A percentile compares a stretch with the other conserved stretches of the same genome.
Evolutionary conservation across 73 alveolate species (phyloP).

Genomic region (Paramecium primaurelia): DNA sequence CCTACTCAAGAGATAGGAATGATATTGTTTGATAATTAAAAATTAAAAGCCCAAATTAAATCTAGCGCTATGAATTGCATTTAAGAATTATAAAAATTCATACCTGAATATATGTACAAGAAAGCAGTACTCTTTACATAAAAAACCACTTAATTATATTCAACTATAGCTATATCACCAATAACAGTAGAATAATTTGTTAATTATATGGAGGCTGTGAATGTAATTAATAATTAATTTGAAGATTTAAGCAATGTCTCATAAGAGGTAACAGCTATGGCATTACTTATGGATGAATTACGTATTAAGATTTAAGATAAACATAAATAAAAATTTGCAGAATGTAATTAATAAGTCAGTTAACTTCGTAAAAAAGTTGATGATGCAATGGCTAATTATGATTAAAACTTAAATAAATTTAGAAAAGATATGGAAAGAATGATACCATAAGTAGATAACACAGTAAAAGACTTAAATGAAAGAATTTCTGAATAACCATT

Average conservation of each 20-base stretch:
- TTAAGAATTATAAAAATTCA: conserved; percentile 45
- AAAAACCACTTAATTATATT: conserved; percentile 8
- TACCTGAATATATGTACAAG: conserved; percentile 65
- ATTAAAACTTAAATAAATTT: conserved; percentile 74
- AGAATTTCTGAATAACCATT: conserved; percentile 15
- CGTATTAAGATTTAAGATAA: conserved; percentile 71
- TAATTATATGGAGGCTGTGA: conserved; percentile 66
- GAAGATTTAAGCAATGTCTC: conserved; percentile 69
- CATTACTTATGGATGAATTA: conserved; percentile 73
- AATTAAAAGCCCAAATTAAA: conserved; percentile 63
- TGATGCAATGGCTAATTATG: conserved; percentile 78
- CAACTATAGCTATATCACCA: conserved; percentile 65
- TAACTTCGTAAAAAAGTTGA: conserved; percentile 69
- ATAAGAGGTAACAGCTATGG: conserved; percentile 68
- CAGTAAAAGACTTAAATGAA: conserved; percentile 58
- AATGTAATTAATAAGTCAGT: conserved; percentile 62
- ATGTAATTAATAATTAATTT: conserved; percentile 60
- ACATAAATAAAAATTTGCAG: conserved; percentile 72
- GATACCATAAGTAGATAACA: conserved; percentile 49
- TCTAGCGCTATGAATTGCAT: conserved; percentile 65
- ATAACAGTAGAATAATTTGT: conserved; percentile 76
- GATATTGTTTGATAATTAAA: conserved; percentile 67
- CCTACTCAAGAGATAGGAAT: conserved; percentile 69
- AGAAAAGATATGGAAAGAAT: conserved; percentile 71
- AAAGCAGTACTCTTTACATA: conserved; percentile 47